Conservation (phyloP, 148 eudicot genomes). For the Vaccinium vitisidaea region DNA sequence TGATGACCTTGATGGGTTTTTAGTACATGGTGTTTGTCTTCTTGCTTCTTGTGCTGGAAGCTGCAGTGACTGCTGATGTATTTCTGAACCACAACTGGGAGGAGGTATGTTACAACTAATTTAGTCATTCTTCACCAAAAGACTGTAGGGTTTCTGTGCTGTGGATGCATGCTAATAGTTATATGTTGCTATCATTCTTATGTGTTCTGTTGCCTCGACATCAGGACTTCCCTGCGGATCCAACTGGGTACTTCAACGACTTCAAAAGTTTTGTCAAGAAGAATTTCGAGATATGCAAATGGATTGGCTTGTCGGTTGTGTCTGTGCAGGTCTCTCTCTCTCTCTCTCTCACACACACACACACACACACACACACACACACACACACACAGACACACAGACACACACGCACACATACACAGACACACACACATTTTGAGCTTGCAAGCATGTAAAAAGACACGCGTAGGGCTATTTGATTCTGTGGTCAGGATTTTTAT, state of each 20-base stretch:
- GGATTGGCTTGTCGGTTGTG: slow-evolving; percentile 72
- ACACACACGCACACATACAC: too few species aligned
- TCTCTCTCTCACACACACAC: slow-evolving; percentile 3
- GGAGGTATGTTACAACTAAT: slow-evolving; percentile 42
- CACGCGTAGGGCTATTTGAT: too few species aligned
- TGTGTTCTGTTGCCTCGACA: slow-evolving; percentile 3
- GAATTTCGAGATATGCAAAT: slow-evolving; percentile 75
- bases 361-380: not conserved
- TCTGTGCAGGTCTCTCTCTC: slow-evolving; percentile 57
- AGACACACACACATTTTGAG: too few species aligned
- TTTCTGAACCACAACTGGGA: slow-evolving; percentile 73
- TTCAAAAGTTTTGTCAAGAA: slow-evolving; percentile 51
- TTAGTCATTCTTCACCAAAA: not conserved
- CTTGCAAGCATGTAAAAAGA: too few species aligned
- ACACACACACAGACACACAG: not conserved
- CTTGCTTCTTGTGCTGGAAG: slow-evolving; percentile 66
- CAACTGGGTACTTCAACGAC: slow-evolving; percentile 48
- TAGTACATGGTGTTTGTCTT: slow-evolving; percentile 69
- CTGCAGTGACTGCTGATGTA: slow-evolving; percentile 67
- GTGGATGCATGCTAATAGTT: not conserved
- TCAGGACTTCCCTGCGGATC: slow-evolving; percentile 77
- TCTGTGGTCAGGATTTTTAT: too few species aligned
- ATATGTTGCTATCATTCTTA: not conserved
- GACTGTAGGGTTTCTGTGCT: not conserved
- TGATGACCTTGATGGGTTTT: slow-evolving; percentile 44